phyloP scores from a whole-genome alignment of 1,139 yeast genomes.

The Lodderomyces oxycetoniae region DNA sequence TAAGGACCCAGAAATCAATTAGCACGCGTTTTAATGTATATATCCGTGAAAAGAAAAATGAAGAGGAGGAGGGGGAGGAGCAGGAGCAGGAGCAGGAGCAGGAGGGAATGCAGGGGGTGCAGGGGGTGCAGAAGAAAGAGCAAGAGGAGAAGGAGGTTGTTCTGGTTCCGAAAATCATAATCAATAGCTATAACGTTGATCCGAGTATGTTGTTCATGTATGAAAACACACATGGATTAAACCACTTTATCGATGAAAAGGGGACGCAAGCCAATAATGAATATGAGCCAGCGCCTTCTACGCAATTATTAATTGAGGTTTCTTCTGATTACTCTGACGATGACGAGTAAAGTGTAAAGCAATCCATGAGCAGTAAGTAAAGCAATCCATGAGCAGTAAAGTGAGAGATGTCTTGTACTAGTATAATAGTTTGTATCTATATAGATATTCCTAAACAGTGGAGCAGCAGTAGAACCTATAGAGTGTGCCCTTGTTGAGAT shows the following conservation, averaged over 20 bases:
- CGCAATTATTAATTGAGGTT: slow-evolving; percentile 20
- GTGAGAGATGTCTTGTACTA: no score
- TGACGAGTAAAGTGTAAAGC: slow-evolving; percentile 14
- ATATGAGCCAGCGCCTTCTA: slow-evolving; percentile 12
- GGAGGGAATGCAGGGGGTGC: not conserved
- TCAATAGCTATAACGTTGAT: slow-evolving; percentile 35
- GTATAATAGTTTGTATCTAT: no score
- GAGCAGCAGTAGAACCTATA: no score
- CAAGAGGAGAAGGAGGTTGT: not conserved
- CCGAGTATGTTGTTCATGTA: slow-evolving; percentile 23
- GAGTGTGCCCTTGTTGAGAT: no score
- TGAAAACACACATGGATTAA: slow-evolving; percentile 21
- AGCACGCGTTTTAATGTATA: slow-evolving; percentile 18
- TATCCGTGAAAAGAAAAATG: slow-evolving; percentile 5
- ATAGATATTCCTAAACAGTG: no score
- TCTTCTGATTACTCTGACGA: slow-evolving; percentile 19
- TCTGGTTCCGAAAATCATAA: slow-evolving; percentile 13
- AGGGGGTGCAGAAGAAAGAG: not conserved
- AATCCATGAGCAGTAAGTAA: not conserved
- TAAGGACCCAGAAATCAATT: slow-evolving; percentile 26
- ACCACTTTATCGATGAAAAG: slow-evolving; percentile 23
- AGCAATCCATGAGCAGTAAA: slow-evolving; percentile 3
- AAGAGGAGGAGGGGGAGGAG: slow-evolving; percentile 1
- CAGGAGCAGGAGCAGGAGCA: not conserved
- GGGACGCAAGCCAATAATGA: slow-evolving; percentile 4